phyloP scores from a whole-genome alignment of 179 eudicot genomes.

The Silene coronaria region DNA sequence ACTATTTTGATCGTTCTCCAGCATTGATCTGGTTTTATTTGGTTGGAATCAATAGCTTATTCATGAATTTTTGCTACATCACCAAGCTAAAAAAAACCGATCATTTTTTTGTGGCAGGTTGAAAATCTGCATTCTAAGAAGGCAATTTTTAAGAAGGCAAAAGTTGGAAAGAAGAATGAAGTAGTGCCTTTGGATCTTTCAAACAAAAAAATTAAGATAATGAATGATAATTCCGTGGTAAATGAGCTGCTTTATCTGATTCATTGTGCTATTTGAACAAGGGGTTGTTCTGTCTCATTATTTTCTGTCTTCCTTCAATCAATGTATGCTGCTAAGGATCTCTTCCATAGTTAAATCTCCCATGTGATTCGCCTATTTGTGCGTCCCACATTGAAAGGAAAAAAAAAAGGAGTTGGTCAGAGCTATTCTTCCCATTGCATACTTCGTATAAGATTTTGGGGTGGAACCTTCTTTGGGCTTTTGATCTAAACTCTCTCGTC shows the following conservation, averaged over 20 bases:
- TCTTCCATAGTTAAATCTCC: background rate
- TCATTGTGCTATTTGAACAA: background rate
- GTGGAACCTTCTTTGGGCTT: background rate
- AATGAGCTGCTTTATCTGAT: conserved; percentile 4
- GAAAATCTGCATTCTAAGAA: conserved; percentile 10
- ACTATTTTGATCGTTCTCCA: background rate
- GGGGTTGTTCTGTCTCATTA: background rate
- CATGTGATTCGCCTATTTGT: background rate
- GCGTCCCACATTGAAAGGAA: background rate
- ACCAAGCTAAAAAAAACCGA: background rate
- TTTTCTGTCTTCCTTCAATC: background rate
- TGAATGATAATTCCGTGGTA: conserved; percentile 1
- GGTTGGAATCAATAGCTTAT: conserved; percentile 1
- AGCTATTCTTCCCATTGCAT: background rate
- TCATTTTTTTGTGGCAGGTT: background rate
- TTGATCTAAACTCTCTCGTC: background rate
- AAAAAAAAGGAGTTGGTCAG: background rate
- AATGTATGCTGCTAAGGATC: background rate
- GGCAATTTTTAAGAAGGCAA: conserved; percentile 1
- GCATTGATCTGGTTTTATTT: background rate
- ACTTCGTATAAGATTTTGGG: background rate
- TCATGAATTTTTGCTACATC: background rate
- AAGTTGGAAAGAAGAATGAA: conserved; percentile 7
- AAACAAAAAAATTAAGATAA: conserved; percentile 11
- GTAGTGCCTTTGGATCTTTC: conserved; percentile 5